A percentile compares a stretch with the other conserved stretches of the same genome.
These are phyloP conservation scores for Tetrahymena malaccensis DNA, from an alignment of 73 alveolate species.

Conservation along the genomic window DNA sequence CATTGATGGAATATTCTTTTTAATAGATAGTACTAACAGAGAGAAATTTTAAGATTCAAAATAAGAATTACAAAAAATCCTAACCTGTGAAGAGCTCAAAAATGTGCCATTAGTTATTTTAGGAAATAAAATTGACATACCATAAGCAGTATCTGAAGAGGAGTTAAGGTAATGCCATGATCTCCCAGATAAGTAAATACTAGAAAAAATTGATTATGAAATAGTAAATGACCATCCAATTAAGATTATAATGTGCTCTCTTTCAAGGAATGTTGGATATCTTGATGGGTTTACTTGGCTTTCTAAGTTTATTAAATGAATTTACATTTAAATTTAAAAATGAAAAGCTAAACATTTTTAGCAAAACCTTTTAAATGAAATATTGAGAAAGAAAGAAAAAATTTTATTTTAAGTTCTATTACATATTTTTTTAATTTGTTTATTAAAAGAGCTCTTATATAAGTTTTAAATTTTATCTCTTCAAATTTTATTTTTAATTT, in stretches of 20 bases:
- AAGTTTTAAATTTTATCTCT: no score
- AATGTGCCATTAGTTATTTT: slow-evolving; percentile 89
- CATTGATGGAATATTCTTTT: slow-evolving; percentile 93
- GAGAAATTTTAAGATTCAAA: slow-evolving; percentile 86
- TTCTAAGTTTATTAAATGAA: slow-evolving; percentile 71
- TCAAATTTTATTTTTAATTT: no score
- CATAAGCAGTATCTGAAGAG: slow-evolving; percentile 93
- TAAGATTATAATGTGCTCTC: slow-evolving; percentile 98
- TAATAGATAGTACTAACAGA: slow-evolving; percentile 95
- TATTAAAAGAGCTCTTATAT: no score
- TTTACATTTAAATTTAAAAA: neutral
- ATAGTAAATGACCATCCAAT: slow-evolving; percentile 80
- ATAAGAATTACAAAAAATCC: slow-evolving; percentile 68
- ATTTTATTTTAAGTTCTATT: no score
- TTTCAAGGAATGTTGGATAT: slow-evolving; percentile 88
- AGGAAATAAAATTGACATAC: slow-evolving; percentile 97
- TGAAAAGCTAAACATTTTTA: no score
- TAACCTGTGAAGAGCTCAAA: slow-evolving; percentile 55
- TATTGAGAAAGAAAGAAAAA: no score
- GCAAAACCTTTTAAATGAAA: no score
- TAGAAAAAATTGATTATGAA: neutral
- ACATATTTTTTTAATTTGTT: no score
- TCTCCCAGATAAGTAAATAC: slow-evolving; percentile 29
- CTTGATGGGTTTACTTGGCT: slow-evolving; percentile 94
- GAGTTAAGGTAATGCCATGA: slow-evolving; percentile 90